Percentiles rank a stretch among this genome's conserved stretches.
phyloP scores from a whole-genome alignment of 176 grass and related monocot species.

The Pontederia paniculata region DNA sequence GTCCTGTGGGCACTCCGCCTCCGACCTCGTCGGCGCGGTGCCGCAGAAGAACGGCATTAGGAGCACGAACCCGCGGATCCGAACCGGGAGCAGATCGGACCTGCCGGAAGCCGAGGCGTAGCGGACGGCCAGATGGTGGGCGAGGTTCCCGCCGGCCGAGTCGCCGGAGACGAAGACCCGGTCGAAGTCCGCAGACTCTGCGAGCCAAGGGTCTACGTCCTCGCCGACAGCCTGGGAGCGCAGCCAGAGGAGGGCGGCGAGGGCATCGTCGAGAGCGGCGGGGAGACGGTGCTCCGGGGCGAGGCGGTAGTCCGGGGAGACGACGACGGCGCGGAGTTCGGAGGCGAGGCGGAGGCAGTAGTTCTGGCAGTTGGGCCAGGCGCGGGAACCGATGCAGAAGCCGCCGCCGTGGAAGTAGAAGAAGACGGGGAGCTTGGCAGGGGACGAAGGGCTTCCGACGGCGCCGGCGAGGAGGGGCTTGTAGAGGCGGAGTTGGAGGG shows the following conservation, averaged over 20 bases:
- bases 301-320: slow-evolving; percentile 69
- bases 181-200: slow-evolving; percentile 17
- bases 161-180: slow-evolving; percentile 30
- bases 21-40: slow-evolving; percentile 17
- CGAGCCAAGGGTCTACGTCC: slow-evolving; percentile 30
- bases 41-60: slow-evolving; percentile 33
- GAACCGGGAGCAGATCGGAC: background rate
- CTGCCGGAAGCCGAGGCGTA: background rate
- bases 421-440: slow-evolving; percentile 35
- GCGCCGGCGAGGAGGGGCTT: background rate
- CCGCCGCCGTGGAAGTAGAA: slow-evolving; percentile 82
- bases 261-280: slow-evolving; percentile 47
- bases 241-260: slow-evolving; percentile 49
- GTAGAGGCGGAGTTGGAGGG: slow-evolving; percentile 36
- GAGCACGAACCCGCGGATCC: slow-evolving; percentile 17
- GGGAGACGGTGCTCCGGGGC: slow-evolving; percentile 72
- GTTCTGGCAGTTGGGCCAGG: slow-evolving; percentile 84
- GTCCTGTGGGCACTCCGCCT: slow-evolving; percentile 12
- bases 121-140: slow-evolving; percentile 28
- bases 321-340: slow-evolving; percentile 43
- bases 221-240: background rate
- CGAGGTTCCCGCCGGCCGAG: slow-evolving; percentile 37
- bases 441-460: slow-evolving; percentile 31
- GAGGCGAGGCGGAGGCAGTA: slow-evolving; percentile 69
- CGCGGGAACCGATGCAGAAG: slow-evolving; percentile 74